These are phyloP conservation scores for Fusarium keratoplasticum DNA, from an alignment of 2,329 filamentous ascomycete genomes.

Conservation along the genomic window DNA sequence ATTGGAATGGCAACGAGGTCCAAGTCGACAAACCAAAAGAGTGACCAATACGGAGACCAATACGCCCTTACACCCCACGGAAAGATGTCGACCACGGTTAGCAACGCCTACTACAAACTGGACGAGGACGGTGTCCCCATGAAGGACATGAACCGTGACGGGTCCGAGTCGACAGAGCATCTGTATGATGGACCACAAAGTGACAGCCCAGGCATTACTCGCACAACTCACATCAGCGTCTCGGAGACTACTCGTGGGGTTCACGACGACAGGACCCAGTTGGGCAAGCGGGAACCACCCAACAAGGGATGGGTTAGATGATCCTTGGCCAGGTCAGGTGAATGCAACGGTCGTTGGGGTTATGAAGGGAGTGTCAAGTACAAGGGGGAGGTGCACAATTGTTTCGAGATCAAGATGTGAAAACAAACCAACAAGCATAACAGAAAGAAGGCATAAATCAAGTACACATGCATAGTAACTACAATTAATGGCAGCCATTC, in stretches of 20 bases:
- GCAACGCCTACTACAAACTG: neutral
- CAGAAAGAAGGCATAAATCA: neutral
- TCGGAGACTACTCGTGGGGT: neutral
- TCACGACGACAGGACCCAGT: neutral
- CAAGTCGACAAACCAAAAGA: neutral
- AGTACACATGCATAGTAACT: neutral
- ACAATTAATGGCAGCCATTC: neutral
- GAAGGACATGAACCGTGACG: neutral
- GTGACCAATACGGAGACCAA: neutral
- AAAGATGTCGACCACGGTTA: neutral
- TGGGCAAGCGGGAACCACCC: neutral
- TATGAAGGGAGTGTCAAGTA: neutral
- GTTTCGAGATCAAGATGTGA: neutral
- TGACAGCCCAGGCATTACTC: neutral
- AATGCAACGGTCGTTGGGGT: neutral
- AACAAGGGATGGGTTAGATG: neutral
- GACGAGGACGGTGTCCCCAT: neutral
- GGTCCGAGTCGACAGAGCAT: neutral
- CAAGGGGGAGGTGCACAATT: neutral
- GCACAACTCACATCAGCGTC: neutral
- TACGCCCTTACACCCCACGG: neutral
- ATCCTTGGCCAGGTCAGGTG: neutral
- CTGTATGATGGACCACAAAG: neutral
- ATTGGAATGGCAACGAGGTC: constrained; percentile 26
- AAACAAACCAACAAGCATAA: neutral